Evolutionary conservation across 2,329 filamentous ascomycete genomes (phyloP).

Genomic region (Dactylellina drechsleri): DNA sequence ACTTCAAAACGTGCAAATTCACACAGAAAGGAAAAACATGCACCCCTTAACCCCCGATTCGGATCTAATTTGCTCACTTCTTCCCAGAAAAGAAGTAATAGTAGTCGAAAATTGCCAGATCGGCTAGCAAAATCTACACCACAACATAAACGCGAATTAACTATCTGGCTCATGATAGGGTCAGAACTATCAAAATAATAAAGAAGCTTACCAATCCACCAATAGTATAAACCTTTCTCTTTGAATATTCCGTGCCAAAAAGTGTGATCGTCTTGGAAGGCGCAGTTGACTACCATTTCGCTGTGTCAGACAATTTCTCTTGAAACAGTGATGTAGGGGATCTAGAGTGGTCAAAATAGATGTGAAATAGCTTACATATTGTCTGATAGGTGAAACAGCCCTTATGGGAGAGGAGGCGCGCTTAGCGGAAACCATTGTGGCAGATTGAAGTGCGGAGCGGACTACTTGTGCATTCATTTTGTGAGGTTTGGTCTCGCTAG

Average conservation of each 20-base stretch:
- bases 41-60: too few relatives aligned
- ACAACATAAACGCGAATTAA: neutral
- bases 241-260: constrained; percentile 41
- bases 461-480: constrained; percentile 35
- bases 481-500: neutral
- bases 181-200: neutral
- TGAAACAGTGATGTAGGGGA: neutral
- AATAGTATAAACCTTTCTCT: constrained; percentile 35
- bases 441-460: constrained; percentile 17
- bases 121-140: constrained; percentile 26
- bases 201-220: constrained; percentile 31
- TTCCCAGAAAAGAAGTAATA: constrained; percentile 33
- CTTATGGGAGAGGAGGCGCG: constrained; percentile 5
- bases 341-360: neutral
- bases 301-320: neutral
- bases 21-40: too few relatives aligned
- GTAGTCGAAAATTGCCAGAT: constrained; percentile 41
- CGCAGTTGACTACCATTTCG: constrained; percentile 1
- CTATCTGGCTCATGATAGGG: too few relatives aligned
- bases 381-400: constrained; percentile 2
- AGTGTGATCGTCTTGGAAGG: constrained; percentile 28
- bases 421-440: constrained; percentile 1
- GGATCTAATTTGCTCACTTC: neutral
- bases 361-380: constrained; percentile 16
- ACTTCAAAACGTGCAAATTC: too few relatives aligned